Base-by-base conservation (phyloP, 345 rosid species). In the Barbarea vulgaris region DNA sequence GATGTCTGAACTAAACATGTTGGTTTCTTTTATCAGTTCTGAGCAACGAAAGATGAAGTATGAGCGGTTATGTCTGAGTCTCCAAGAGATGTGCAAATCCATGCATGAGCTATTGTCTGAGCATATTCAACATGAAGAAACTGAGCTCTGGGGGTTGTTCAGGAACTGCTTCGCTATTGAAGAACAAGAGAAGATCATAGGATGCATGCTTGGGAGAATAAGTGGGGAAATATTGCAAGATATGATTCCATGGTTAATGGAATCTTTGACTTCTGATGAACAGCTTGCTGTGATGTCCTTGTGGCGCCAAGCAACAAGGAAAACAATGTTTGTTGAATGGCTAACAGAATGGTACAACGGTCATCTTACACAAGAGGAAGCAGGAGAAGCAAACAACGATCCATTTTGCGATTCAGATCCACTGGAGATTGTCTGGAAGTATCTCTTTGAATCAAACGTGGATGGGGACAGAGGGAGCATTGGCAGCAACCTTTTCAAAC, bases 301-400 rank as follows among this genome's bases (percentile, higher is more conserved):
- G 51, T 88, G 87, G 97, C 80, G 80, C 28, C 83, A 76, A 67
- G 84, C 89, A 67, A 82, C 97, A 5, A 93, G 85, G 80, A 82
- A 85, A 70, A 93, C 97, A 46, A 89, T 84, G 90, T 93, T 93
- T 80, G 82, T 75, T 2, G 91, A 91, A 66, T 93, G 98, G 97
- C 68, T 93, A 72, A 76, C 74, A 74, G 97, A 93, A 81, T 91
- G 97, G 97, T 87, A 87, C 86, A 88, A 85, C 37, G 88, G 87
- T n/a, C 68, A 85, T 65, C 50, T 58, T 34, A 55, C 58, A 47
- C 67, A 74, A 34, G 83, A 65, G 57, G 80, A 72, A 51, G 72
- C 19, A 24, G 68, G 65, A 64, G 75, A 86, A 75, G 63, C 69
- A 25, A 79, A 77, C 73, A 61, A 61, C 11, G 31, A 71, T 53